A percentile compares a stretch with the other conserved stretches of the same genome.
phyloP scores from a whole-genome alignment of 768 basidiomycete species.

The Tylopilus sp. region DNA sequence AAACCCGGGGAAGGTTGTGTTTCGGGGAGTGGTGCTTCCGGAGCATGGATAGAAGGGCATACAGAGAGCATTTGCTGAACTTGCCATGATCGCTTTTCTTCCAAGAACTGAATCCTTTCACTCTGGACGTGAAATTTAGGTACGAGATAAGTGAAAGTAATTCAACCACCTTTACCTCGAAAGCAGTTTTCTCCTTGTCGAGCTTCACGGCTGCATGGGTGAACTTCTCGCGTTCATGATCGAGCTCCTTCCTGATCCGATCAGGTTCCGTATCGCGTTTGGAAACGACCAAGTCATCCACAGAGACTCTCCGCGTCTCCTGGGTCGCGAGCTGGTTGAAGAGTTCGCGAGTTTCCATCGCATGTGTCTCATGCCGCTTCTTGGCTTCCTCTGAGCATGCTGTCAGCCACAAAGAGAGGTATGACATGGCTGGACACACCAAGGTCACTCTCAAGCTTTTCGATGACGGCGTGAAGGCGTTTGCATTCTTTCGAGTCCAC shows the following conservation, averaged over 20 bases:
- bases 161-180: slow-evolving; percentile 53
- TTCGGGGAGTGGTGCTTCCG: slow-evolving; percentile 24
- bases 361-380: slow-evolving; percentile 41
- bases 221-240: slow-evolving; percentile 61
- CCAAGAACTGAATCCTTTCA: slow-evolving; percentile 55
- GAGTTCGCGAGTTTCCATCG: slow-evolving; percentile 47
- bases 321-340: slow-evolving; percentile 53
- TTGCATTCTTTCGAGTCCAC: slow-evolving; percentile 42
- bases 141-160: neutral
- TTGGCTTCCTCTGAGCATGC: slow-evolving; percentile 42
- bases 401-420: slow-evolving; percentile 9
- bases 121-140: slow-evolving; percentile 38
- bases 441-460: slow-evolving; percentile 52
- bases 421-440: slow-evolving; percentile 37
- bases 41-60: slow-evolving; percentile 39
- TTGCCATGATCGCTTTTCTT: slow-evolving; percentile 76
- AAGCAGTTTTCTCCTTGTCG: slow-evolving; percentile 56
- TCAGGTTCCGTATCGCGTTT: slow-evolving; percentile 57
- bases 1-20: slow-evolving; percentile 17
- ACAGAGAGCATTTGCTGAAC: slow-evolving; percentile 60
- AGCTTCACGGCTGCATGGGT: slow-evolving; percentile 61
- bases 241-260: slow-evolving; percentile 51
- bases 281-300: slow-evolving; percentile 47
- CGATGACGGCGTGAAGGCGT: slow-evolving; percentile 48
- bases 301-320: slow-evolving; percentile 30